Conservation (phyloP, 768 basidiomycete genomes). For the Ramaria sp. region DNA sequence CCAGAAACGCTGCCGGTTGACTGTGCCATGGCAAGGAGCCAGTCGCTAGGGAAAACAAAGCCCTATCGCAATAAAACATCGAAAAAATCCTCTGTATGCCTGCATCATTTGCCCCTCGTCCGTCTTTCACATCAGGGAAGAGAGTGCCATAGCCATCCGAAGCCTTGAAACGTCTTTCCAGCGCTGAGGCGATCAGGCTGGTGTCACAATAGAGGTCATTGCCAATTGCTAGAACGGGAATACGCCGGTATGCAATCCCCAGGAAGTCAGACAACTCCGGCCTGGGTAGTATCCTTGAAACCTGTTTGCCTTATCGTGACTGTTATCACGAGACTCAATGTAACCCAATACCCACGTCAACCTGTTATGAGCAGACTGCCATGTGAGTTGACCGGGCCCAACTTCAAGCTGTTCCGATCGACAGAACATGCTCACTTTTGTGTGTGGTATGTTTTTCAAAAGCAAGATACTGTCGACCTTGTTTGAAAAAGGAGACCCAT, state of each 20-base stretch:
- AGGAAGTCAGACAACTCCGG: constrained; percentile 42
- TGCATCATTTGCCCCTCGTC: constrained; percentile 25
- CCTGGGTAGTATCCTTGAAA: constrained; percentile 46
- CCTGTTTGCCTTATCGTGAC: background rate
- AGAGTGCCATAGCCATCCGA: constrained; percentile 35
- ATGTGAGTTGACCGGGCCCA: background rate
- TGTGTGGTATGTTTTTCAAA: constrained; percentile 33
- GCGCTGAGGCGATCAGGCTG: constrained; percentile 37
- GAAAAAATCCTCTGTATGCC: constrained; percentile 39
- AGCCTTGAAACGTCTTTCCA: constrained; percentile 46
- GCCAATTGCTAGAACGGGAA: constrained; percentile 50
- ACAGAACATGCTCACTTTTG: background rate
- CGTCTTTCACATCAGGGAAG: constrained; percentile 34
- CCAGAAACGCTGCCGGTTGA: constrained; percentile 33
- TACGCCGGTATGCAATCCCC: constrained; percentile 46
- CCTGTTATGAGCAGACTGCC: constrained; percentile 17
- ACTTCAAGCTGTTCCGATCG: background rate
- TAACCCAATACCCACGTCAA: constrained; percentile 29
- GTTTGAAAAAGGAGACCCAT: constrained; percentile 38
- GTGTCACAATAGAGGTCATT: constrained; percentile 55
- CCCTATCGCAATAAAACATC: constrained; percentile 34
- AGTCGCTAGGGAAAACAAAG: constrained; percentile 32
- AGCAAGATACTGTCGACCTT: constrained; percentile 43
- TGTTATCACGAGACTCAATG: background rate
- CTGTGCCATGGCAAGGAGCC: constrained; percentile 37